Conservation (phyloP, 2,329 filamentous ascomycete species). For the Elsinoe australis region DNA sequence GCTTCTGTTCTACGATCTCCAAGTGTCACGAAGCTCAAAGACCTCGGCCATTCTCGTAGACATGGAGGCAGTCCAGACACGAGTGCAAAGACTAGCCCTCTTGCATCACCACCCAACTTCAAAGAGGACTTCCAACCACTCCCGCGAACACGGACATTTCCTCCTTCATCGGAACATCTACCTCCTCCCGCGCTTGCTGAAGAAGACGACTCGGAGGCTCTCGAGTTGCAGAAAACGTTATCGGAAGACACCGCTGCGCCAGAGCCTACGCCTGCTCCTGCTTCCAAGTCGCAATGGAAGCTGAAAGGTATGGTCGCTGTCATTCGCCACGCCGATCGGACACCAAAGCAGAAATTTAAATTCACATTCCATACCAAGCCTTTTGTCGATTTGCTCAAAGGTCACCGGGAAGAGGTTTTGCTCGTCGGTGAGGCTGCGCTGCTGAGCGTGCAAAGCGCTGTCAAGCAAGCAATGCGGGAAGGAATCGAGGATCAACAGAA, state of each 20-base stretch:
- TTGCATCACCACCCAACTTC: conserved; percentile 38
- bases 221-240: conserved; percentile 18
- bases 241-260: conserved; percentile 17
- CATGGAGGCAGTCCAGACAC: conserved; percentile 41
- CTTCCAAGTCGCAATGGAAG: conserved; percentile 91
- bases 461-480: conserved; percentile 68
- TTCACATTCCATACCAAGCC: conserved; percentile 97
- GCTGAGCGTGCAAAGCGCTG: conserved; percentile 80
- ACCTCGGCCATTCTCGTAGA: conserved; percentile 32
- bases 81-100: conserved; percentile 33
- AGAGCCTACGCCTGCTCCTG: conserved; percentile 38
- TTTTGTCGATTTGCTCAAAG: conserved; percentile 89
- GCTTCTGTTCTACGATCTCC: conserved; percentile 58
- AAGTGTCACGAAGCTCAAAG: conserved; percentile 53
- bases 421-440: conserved; percentile 86
- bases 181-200: conserved; percentile 27
- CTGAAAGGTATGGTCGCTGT: conserved; percentile 96
- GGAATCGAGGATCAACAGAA: conserved; percentile 80
- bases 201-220: conserved; percentile 18
- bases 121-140: conserved; percentile 29
- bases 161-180: conserved; percentile 24
- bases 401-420: conserved; percentile 91
- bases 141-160: conserved; percentile 19
- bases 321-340: conserved; percentile 91
- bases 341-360: conserved; percentile 98